Conservation (phyloP, 805 yeast species). For the Candida glaebosa region DNA sequence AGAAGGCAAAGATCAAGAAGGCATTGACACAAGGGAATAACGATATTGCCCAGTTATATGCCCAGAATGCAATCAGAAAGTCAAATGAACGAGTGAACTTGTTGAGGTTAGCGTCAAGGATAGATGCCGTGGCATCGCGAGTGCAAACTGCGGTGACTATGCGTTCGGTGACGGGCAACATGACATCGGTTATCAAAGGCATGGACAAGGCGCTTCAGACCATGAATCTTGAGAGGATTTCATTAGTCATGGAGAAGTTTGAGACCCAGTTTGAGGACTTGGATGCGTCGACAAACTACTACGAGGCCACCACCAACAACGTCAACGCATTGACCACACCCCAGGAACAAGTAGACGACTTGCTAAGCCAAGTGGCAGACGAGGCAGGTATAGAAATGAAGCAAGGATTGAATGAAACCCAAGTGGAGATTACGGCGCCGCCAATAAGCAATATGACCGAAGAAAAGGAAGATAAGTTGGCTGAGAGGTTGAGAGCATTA, state of each 20-base stretch:
- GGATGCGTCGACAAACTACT: conserved; percentile 90
- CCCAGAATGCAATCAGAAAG: conserved; percentile 93
- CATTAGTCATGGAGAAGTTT: conserved; percentile 95
- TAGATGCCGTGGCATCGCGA: conserved; percentile 93
- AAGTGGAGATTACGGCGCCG: conserved; percentile 44
- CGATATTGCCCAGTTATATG: conserved; percentile 91
- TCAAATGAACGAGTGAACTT: conserved; percentile 80
- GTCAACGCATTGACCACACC: conserved; percentile 90
- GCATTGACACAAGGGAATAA: conserved; percentile 81
- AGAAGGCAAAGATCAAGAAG: conserved; percentile 85
- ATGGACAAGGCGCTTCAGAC: conserved; percentile 96
- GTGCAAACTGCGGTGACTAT: conserved; percentile 98
- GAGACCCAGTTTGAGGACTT: conserved; percentile 94
- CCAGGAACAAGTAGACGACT: conserved; percentile 88
- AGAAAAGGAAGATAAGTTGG: conserved; percentile 82
- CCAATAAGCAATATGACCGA: conserved; percentile 42
- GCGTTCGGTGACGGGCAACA: conserved; percentile 91
- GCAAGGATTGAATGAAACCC: conserved; percentile 73
- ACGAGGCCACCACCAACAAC: conserved; percentile 84
- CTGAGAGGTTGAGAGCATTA: conserved; percentile 85
- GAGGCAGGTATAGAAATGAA: conserved; percentile 94
- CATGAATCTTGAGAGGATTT: conserved; percentile 91
- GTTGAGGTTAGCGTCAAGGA: conserved; percentile 77
- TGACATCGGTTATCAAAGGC: conserved; percentile 89
- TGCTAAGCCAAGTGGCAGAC: conserved; percentile 91